Evolutionary conservation across 306 rosid species (phyloP).

Genomic region (Ochetophila trinervis): DNA sequence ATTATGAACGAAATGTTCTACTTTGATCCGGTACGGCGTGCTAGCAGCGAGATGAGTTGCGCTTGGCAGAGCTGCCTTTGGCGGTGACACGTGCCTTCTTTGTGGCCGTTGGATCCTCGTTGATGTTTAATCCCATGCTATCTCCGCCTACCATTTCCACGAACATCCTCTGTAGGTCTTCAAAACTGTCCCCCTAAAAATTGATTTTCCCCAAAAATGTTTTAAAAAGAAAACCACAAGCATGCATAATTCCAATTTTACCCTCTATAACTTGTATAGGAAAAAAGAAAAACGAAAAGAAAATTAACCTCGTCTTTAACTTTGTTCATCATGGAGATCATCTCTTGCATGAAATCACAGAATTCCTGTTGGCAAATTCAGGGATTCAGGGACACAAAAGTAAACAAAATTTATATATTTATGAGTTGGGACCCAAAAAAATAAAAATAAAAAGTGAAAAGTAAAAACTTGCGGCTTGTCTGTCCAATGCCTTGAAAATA

Average conservation of each 20-base stretch:
- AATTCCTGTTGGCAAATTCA: slow-evolving; percentile 51
- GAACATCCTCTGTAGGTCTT: slow-evolving; percentile 85
- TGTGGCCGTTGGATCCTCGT: slow-evolving; percentile 39
- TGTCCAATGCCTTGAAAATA: background rate
- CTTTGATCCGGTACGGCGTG: background rate
- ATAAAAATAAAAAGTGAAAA: background rate
- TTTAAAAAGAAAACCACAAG: background rate
- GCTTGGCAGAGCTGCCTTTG: slow-evolving; percentile 41
- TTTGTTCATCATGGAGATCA: slow-evolving; percentile 86
- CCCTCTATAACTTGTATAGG: background rate
- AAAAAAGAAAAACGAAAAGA: background rate
- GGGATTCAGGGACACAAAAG: background rate
- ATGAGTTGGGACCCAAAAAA: background rate
- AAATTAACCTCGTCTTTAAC: slow-evolving; percentile 75
- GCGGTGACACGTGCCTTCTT: slow-evolving; percentile 55
- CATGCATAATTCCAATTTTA: background rate
- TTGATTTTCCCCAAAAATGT: background rate
- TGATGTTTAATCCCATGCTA: slow-evolving; percentile 35
- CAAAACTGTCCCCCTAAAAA: slow-evolving; percentile 74
- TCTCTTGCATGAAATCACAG: slow-evolving; percentile 88
- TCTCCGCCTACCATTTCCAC: slow-evolving; percentile 82
- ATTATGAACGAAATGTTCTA: background rate
- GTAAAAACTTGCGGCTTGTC: slow-evolving; percentile 1
- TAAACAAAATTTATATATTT: background rate
- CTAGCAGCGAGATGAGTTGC: slow-evolving; percentile 50